Base-by-base conservation (phyloP, 23 red algal species). In the Gracilaria domingensis region DNA sequence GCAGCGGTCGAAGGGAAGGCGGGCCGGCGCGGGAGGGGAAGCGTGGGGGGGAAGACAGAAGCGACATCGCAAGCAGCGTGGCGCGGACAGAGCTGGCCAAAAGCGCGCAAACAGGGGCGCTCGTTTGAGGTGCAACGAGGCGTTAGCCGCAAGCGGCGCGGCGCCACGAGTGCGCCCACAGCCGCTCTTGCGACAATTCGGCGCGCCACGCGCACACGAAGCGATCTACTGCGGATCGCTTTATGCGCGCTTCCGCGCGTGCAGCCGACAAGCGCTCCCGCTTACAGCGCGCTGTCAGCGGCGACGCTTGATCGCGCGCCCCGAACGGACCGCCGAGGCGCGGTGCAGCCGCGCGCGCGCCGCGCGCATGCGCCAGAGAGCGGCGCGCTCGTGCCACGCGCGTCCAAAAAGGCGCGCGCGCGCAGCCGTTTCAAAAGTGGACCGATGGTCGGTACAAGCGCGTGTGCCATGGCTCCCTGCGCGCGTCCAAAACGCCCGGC, bases 141-240 rank as follows among this genome's bases (percentile, higher is more conserved):
- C 51, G 17, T 55, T 20, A 55, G n/a, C n/a, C n/a, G n/a, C n/a
- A n/a, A n/a, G n/a, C n/a, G n/a, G n/a, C n/a, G n/a, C n/a, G 9
- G 51, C 51, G 51, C 51, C 51, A 55, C 51, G 51, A 55, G 51
- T 55, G 51, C 51, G 51, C 51, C 51, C 51, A 16, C 51, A 18
- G 51, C 24, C 59, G 59, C 64, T 69, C 64, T 69, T 69, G 64
- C 64, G 64, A 69, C 64, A 69, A 38, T 36, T 69, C 8, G 60
- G 30, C 64, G 64, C 64, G 7, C 36, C 64, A 32, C 64, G 64
- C 64, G 42, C 42, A 37, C 26, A 29, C 64, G 26, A 69, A 69
- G 64, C 64, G 64, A 69, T 69, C 64, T 69, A 69, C 64, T 69
- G 16, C 32, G 64, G 64, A 69, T 69, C 64, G 64, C 32, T 69